These are phyloP conservation scores for Boletus vinaceobasis DNA, from an alignment of 768 basidiomycete genomes.

Conservation along the genomic window DNA sequence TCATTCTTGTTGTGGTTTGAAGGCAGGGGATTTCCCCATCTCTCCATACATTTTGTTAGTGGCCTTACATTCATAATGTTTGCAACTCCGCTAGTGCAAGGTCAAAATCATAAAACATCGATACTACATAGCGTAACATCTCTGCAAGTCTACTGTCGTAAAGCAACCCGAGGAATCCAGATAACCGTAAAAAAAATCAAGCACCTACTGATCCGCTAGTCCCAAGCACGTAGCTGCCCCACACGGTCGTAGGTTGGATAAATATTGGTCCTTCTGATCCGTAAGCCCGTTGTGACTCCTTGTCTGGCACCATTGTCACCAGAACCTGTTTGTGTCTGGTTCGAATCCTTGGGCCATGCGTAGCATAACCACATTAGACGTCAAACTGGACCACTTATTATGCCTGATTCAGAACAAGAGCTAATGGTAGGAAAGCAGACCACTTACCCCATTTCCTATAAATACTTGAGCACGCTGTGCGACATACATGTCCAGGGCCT, in stretches of 20 bases:
- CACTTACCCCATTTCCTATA: conserved; percentile 51
- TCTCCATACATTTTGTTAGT: too few species aligned
- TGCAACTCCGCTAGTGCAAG: too few species aligned
- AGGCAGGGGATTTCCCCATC: too few species aligned
- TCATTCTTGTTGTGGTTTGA: too few species aligned
- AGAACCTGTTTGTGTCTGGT: conserved; percentile 34
- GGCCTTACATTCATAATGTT: too few species aligned
- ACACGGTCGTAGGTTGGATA: background rate
- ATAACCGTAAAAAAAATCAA: background rate
- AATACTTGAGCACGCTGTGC: conserved; percentile 46
- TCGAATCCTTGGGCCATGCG: conserved; percentile 31
- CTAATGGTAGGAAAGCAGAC: background rate
- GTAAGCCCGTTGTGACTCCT: background rate
- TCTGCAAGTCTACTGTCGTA: background rate
- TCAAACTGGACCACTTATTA: conserved; percentile 40
- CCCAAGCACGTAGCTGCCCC: too few species aligned
- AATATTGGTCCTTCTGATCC: background rate
- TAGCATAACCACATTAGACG: conserved; percentile 40
- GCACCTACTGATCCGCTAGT: too few species aligned
- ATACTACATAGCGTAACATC: too few species aligned
- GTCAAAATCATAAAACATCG: background rate
- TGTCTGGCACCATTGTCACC: conserved; percentile 22
- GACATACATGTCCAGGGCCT: conserved; percentile 51
- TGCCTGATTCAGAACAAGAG: conserved; percentile 1
- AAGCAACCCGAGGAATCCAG: background rate